A percentile compares a stretch with the other conserved stretches of the same genome.
Conservation (phyloP, 768 basidiomycete genomes). For the Amanita molliuscula region DNA sequence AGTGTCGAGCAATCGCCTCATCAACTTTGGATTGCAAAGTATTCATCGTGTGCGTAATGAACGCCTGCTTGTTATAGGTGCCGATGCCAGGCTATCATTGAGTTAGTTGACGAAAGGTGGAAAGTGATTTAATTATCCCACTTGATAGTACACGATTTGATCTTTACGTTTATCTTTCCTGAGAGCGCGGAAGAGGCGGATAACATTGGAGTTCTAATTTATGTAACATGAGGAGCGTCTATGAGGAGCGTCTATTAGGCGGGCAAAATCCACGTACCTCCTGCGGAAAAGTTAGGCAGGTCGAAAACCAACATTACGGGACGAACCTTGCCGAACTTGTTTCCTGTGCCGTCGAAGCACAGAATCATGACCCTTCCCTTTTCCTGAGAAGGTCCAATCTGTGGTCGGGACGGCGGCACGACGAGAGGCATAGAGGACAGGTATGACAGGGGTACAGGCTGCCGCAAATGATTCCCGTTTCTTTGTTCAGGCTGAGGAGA, state of each 20-base stretch:
- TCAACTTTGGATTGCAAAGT: conserved; percentile 12
- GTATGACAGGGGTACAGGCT: not conserved
- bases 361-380: not conserved
- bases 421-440: not conserved
- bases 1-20: conserved; percentile 14
- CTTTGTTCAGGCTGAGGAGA: not conserved
- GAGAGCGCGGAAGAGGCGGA: conserved; percentile 4
- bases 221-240: not conserved
- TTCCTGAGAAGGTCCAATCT: not conserved
- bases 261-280: not conserved
- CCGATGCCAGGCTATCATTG: conserved; percentile 15
- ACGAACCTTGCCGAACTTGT: conserved; percentile 1
- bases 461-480: not conserved
- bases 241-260: too few species aligned
- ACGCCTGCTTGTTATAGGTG: conserved; percentile 15
- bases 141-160: conserved; percentile 12
- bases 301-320: not conserved
- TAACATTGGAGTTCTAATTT: conserved; percentile 4
- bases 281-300: not conserved
- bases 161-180: not conserved
- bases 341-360: conserved; percentile 4
- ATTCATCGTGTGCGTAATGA: conserved; percentile 12
- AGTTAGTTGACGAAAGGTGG: not conserved
- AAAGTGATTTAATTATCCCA: not conserved
- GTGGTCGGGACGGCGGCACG: not conserved